Base-by-base conservation (phyloP, 208 protist genomes). In the Trypanosoma platydactyli region DNA sequence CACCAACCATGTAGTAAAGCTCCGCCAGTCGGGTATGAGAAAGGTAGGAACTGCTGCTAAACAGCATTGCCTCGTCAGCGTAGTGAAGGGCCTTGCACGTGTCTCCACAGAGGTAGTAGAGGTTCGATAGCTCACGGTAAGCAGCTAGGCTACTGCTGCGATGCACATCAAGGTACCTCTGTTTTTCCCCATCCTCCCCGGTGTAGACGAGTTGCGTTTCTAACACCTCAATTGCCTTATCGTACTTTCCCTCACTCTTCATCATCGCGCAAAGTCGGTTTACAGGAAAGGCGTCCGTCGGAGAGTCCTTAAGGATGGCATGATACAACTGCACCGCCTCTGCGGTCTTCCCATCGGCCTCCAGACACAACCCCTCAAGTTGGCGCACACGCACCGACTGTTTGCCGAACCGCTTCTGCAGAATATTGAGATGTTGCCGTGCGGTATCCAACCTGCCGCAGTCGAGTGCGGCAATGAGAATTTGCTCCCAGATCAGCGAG, bases 391-490 rank as follows among this genome's bases (percentile, higher is more conserved):
- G 89, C 40, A 81, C 51, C 18, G 86, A 91, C 40, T 80, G 78
- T 42, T 69, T 77, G 11, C 89, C 86, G 51, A 95, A 95, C 20
- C 79, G 81, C 51, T 84, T 88, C 66, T 91, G 79, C 25, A 95
- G 69, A 15, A 88, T 44, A 46, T 81, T 70, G 20, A 92, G 74
- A 56, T 91, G 89, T 58, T 83, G 76, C 15, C 62, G 51, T 0
- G 85, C 86, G 12, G 76, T 84, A 25, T 86, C 80, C 20, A 86
- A 61, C 25, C 73, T 68, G 40, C 89, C 89, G 56, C 81, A 89
- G 58, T 92, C 86, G 6, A 95, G 76, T 7, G 86, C 81, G n/a
- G 85, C 79, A 35, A 95, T 79, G 24, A 95, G 75, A 38, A 87
- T 76, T 71, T 89, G 80, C 75, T 95, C 89, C 53, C 92, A 90